A percentile compares a stretch with the other conserved stretches of the same genome.
phyloP scores from a whole-genome alignment of 2,329 filamentous ascomycete genomes.

The Gliomastix tumulicola region DNA sequence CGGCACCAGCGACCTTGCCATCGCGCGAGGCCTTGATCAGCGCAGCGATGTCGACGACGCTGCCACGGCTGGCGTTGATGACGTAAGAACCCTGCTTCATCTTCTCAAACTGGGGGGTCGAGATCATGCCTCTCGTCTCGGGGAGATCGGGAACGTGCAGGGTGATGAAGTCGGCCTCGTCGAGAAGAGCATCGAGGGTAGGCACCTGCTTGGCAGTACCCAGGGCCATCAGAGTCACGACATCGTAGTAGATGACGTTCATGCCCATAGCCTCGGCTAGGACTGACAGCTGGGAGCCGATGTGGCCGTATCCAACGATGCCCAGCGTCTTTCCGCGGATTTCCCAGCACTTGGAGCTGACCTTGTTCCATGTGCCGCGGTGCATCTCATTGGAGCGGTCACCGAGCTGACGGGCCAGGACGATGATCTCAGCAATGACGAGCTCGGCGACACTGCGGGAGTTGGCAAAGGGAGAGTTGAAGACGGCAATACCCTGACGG shows the following conservation, averaged over 20 bases:
- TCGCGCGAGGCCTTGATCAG: constrained; percentile 79
- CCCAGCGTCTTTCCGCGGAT: constrained; percentile 95
- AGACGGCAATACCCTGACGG: constrained; percentile 84
- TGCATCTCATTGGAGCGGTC: constrained; percentile 95
- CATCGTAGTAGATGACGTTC: constrained; percentile 95
- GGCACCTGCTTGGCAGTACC: constrained; percentile 81
- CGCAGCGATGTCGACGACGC: constrained; percentile 88
- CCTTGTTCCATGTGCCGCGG: constrained; percentile 94
- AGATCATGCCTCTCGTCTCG: constrained; percentile 91
- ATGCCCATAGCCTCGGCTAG: constrained; percentile 97
- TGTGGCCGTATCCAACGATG: constrained; percentile 96
- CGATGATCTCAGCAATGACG: constrained; percentile 90
- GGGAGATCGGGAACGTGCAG: constrained; percentile 89
- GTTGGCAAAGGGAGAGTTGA: constrained; percentile 99
- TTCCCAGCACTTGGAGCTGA: constrained; percentile 95
- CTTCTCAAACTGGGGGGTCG: constrained; percentile 66
- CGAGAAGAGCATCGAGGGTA: constrained; percentile 68
- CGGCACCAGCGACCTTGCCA: constrained; percentile 86
- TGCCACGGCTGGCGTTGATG: constrained; percentile 93
- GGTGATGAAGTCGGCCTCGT: constrained; percentile 83
- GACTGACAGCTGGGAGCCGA: constrained; percentile 91
- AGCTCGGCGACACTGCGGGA: constrained; percentile 94
- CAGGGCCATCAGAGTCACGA: constrained; percentile 88
- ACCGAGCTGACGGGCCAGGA: constrained; percentile 81
- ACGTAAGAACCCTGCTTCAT: constrained; percentile 94